Percentiles rank a stretch among this genome's conserved stretches.
Evolutionary conservation across 352 stramenopile species (phyloP).

Genomic region (Hyaloperonospora brassicae): DNA sequence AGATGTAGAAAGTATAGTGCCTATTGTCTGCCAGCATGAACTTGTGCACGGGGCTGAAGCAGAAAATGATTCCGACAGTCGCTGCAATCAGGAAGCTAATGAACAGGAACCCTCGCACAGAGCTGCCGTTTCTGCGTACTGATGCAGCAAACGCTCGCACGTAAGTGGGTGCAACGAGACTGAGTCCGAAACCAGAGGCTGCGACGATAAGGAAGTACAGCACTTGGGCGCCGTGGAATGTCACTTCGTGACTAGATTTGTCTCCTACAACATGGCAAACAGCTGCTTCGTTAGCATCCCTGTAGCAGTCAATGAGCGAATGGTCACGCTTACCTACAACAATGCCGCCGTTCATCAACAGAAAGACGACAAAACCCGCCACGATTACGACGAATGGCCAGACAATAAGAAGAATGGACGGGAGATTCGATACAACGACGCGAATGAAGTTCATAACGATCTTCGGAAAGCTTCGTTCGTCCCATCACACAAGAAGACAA

Average conservation of each 20-base stretch:
- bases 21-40: conserved; percentile 90
- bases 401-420: conserved; percentile 43
- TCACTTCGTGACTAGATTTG: conserved; percentile 75
- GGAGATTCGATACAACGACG: conserved; percentile 43
- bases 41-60: conserved; percentile 78
- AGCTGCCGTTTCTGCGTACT: conserved; percentile 30
- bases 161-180: conserved; percentile 30
- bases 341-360: conserved; percentile 70
- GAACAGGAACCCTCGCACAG: conserved; percentile 27
- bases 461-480: conserved; percentile 22
- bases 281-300: background rate
- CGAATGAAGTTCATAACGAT: conserved; percentile 58
- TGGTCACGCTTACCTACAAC: conserved; percentile 50
- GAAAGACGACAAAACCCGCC: conserved; percentile 44
- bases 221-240: conserved; percentile 65
- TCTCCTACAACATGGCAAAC: conserved; percentile 37
- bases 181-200: conserved; percentile 49
- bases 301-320: background rate
- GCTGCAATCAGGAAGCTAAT: conserved; percentile 14
- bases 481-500: background rate
- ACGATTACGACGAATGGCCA: conserved; percentile 69
- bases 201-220: conserved; percentile 71
- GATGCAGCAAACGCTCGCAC: conserved; percentile 31
- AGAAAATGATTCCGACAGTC: conserved; percentile 37
- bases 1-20: conserved; percentile 91